Evolutionary conservation across 495 filamentous ascomycete species (phyloP).

Genomic region (Penicillium verhagenii): DNA sequence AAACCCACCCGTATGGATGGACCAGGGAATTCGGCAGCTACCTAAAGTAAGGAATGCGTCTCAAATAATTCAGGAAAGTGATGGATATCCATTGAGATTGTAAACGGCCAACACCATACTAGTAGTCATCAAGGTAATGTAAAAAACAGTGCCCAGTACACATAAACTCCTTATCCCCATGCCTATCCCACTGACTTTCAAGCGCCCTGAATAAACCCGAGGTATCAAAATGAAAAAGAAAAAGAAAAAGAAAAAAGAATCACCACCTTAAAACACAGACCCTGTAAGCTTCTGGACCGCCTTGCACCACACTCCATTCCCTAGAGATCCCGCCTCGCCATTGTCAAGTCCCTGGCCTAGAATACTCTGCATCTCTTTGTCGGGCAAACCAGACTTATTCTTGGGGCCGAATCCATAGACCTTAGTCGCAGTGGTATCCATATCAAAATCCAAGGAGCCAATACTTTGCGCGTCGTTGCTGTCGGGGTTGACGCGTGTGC

Average conservation of each 20-base stretch:
- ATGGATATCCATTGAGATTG: constrained; percentile 5
- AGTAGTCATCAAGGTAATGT: constrained; percentile 2
- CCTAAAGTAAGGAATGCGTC: too few relatives aligned
- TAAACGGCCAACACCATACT: constrained; percentile 5
- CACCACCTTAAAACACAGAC: constrained; percentile 31
- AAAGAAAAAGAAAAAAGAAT: constrained; percentile 6
- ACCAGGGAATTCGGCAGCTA: too few relatives aligned
- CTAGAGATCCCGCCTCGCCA: constrained; percentile 25
- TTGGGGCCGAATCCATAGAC: constrained; percentile 43
- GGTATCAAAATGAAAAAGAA: constrained; percentile 3
- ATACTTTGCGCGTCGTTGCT: constrained; percentile 17
- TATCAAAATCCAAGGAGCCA: constrained; percentile 37
- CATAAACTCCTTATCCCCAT: constrained; percentile 8
- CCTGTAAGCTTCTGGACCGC: constrained; percentile 38
- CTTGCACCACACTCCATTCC: constrained; percentile 43
- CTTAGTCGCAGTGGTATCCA: constrained; percentile 43
- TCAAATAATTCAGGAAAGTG: neutral
- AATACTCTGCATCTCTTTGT: constrained; percentile 39
- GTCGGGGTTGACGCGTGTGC: constrained; percentile 22
- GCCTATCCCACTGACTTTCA: neutral
- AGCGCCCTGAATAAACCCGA: neutral
- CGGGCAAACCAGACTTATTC: constrained; percentile 32
- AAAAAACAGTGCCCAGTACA: neutral
- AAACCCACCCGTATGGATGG: too few relatives aligned
- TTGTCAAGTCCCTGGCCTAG: constrained; percentile 32